A percentile compares a stretch with the other conserved stretches of the same genome.
phyloP scores from a whole-genome alignment of 2,329 filamentous ascomycete species.

The Epichloe bromicola region DNA sequence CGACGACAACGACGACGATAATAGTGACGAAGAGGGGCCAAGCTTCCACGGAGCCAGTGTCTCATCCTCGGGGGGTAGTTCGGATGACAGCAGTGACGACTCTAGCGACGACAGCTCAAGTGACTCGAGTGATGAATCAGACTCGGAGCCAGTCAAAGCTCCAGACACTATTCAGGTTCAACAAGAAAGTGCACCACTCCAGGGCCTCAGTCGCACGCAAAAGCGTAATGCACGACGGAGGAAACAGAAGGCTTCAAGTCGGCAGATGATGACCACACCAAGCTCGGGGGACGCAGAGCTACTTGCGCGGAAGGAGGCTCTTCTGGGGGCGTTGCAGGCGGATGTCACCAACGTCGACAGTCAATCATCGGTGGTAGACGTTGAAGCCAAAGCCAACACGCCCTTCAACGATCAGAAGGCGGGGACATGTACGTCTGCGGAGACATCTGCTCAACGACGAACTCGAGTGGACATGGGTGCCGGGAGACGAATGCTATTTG shows the following conservation, averaged over 20 bases:
- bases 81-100: slow-evolving; percentile 5
- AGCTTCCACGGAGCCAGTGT: background rate
- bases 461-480: slow-evolving; percentile 38
- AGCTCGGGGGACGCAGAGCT: slow-evolving; percentile 16
- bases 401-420: background rate
- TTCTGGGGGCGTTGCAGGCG: slow-evolving; percentile 14
- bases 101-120: slow-evolving; percentile 11
- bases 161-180: background rate
- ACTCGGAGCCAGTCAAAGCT: slow-evolving; percentile 10
- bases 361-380: background rate
- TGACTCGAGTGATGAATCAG: slow-evolving; percentile 8
- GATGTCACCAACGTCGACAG: background rate
- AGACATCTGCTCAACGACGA: background rate
- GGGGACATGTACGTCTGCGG: background rate
- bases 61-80: background rate
- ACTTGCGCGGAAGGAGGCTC: slow-evolving; percentile 26
- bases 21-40: background rate
- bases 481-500: slow-evolving; percentile 56
- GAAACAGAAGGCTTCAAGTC: slow-evolving; percentile 17
- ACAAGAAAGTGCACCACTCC: slow-evolving; percentile 11
- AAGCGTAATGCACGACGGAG: slow-evolving; percentile 39
- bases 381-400: background rate
- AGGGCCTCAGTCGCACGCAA: slow-evolving; percentile 31
- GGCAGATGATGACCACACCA: background rate
- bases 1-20: background rate